Evolutionary conservation across 768 basidiomycete genomes (phyloP).

Genomic region (Lyophyllum decastes): DNA sequence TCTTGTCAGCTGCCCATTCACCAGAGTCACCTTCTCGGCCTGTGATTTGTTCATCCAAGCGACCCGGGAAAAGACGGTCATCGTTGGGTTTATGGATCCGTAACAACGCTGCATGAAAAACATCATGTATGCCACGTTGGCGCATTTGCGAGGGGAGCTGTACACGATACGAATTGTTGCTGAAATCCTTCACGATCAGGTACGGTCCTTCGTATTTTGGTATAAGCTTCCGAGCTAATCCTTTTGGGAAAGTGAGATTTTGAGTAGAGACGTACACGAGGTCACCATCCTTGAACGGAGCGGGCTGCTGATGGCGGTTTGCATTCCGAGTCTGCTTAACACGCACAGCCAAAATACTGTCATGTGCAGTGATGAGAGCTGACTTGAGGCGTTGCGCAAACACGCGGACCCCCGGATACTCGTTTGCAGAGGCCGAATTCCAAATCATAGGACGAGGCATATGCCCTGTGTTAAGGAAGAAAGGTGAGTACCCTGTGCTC

Average conservation of each 20-base stretch:
- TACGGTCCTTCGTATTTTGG: neutral
- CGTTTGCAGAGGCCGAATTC: neutral
- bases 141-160: slow-evolving; percentile 15
- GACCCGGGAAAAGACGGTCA: slow-evolving; percentile 23
- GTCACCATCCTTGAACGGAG: neutral
- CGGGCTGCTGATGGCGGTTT: slow-evolving; percentile 11
- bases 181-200: neutral
- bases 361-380: slow-evolving; percentile 27
- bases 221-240: neutral
- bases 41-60: neutral
- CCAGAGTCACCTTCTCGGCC: neutral
- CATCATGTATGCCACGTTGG: slow-evolving; percentile 19
- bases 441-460: slow-evolving; percentile 22
- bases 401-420: slow-evolving; percentile 22
- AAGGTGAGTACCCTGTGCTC: slow-evolving; percentile 36
- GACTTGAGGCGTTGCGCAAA: slow-evolving; percentile 23
- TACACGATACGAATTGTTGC: slow-evolving; percentile 11
- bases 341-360: slow-evolving; percentile 26
- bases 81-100: slow-evolving; percentile 26
- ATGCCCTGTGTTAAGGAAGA: slow-evolving; percentile 23
- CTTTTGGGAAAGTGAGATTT: slow-evolving; percentile 3
- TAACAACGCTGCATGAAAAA: slow-evolving; percentile 32
- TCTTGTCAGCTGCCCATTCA: slow-evolving; percentile 6
- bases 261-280: slow-evolving; percentile 1
- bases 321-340: slow-evolving; percentile 23